These are phyloP conservation scores for Penicillium arizonense DNA, from an alignment of 495 filamentous ascomycete species.

Conservation along the genomic window DNA sequence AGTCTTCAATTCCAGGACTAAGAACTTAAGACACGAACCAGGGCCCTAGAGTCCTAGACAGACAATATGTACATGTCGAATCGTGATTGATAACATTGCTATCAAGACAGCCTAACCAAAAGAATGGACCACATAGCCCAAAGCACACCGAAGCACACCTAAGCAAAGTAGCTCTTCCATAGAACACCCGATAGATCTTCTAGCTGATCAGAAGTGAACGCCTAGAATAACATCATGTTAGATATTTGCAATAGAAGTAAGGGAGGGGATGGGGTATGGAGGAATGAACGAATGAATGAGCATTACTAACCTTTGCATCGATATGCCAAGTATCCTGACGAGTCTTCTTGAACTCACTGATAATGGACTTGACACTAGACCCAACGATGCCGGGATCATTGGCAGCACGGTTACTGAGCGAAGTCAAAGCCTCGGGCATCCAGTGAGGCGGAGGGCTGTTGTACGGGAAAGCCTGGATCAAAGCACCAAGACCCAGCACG, in stretches of 20 bases:
- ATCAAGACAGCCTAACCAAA: neutral
- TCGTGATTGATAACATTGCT: neutral
- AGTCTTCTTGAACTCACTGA: constrained; percentile 99
- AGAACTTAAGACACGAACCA: too few relatives aligned
- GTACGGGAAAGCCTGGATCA: constrained; percentile 97
- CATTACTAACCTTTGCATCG: constrained; percentile 81
- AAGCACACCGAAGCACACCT: constrained; percentile 9
- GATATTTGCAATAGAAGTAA: constrained; percentile 2
- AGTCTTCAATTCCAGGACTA: neutral
- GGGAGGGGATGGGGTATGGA: neutral
- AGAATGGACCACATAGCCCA: neutral
- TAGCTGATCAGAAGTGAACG: constrained; percentile 86
- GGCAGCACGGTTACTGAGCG: constrained; percentile 79
- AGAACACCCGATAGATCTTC: constrained; percentile 95
- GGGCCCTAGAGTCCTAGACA: neutral
- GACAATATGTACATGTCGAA: neutral
- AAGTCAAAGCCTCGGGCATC: constrained; percentile 91
- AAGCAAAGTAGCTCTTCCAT: constrained; percentile 99
- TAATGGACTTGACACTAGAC: constrained; percentile 92
- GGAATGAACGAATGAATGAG: neutral
- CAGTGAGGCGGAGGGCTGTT: constrained; percentile 85
- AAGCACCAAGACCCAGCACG: constrained; percentile 84
- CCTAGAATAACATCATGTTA: constrained; percentile 53
- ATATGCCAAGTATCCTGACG: constrained; percentile 98
- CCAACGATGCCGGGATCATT: constrained; percentile 90